These are phyloP conservation scores for Davidsoniella virescens DNA, from an alignment of 2,329 filamentous ascomycete species.

Conservation along the genomic window DNA sequence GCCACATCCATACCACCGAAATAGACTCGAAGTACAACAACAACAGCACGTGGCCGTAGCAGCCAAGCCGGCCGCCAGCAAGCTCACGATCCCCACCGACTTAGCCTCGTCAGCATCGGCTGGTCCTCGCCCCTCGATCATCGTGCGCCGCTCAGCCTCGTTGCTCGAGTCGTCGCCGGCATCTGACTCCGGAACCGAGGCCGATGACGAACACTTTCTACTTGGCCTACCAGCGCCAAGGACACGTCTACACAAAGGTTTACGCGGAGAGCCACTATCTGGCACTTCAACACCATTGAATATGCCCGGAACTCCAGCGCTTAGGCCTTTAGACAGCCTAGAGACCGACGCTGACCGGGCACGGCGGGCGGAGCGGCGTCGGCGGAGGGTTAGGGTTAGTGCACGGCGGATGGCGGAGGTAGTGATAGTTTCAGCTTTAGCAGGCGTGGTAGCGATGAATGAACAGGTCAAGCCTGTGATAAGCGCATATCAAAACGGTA, in stretches of 20 bases:
- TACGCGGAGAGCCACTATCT: slow-evolving; percentile 46
- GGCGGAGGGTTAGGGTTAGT: slow-evolving; percentile 31
- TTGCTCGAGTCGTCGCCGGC: slow-evolving; percentile 1
- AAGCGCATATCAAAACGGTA: neutral
- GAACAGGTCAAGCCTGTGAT: slow-evolving; percentile 20
- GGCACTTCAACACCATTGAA: slow-evolving; percentile 38
- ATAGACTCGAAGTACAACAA: slow-evolving; percentile 37
- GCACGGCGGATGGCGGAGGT: slow-evolving; percentile 37
- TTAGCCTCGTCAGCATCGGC: neutral
- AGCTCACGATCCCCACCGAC: neutral
- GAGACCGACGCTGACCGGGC: slow-evolving; percentile 1
- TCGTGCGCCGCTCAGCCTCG: neutral
- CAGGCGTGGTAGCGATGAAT: slow-evolving; percentile 32
- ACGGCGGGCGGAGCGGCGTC: slow-evolving; percentile 14
- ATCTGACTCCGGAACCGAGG: slow-evolving; percentile 87
- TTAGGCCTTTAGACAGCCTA: neutral
- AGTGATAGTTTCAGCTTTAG: slow-evolving; percentile 33
- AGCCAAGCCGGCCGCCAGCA: neutral
- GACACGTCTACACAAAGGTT: slow-evolving; percentile 57
- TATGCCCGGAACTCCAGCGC: neutral
- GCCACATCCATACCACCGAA: slow-evolving; percentile 52
- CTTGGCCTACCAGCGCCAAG: slow-evolving; percentile 71
- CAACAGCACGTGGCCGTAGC: slow-evolving; percentile 22
- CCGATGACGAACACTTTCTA: slow-evolving; percentile 81
- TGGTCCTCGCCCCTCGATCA: neutral